Evolutionary conservation across 2,329 filamentous ascomycete species (phyloP), one percentile per base, ranked within the genome.

Genomic region (Metarhizium guizhouense): DNA sequence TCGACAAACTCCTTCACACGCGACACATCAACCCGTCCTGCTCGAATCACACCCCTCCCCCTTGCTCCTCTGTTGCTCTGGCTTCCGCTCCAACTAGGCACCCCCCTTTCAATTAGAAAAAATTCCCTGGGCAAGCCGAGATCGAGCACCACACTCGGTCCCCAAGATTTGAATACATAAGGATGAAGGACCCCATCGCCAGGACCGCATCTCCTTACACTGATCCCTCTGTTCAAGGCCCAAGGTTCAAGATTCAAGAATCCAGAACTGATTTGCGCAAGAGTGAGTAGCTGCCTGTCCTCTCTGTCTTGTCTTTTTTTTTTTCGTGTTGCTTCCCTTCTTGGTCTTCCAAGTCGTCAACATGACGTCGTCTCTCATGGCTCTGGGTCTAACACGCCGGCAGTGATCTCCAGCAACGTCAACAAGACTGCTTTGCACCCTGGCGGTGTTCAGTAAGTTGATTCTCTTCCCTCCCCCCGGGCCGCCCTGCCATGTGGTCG

Each of bases 351-450:
- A 42, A 11, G 11, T 7, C n/a, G 29, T 10, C 10, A 40, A 48
- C 47, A 45, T 50, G 25, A 18, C 32, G 11, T 42, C n/a, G 42
- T 30, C 49, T 7, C 51, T 43, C 51, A 36, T 11, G 38, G 13
- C 38, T 34, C 25, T 20, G 43, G 42, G 42, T 6, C 45, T 58
- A 48, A 51, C 47, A n/a, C 51, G 34, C 10, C 54, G 49, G 20
- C 61, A 81, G 78, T 83, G 79, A 73, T 80, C 71, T 65, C 71
- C 67, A 79, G 73, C 67, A 80, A 77, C 70, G 82, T 96, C 69
- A 96, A 96, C 84, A 93, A 92, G 80, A 96, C 92, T 67, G 84
- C 84, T 67, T 86, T 96, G 65, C 91, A 96, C 82, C 92, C 92
- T 60, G 79, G 84, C 72, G 92, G 92, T 85, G 87, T 96, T 64